Conservation (phyloP, 768 basidiomycete species). For the Mycena galericulata region DNA sequence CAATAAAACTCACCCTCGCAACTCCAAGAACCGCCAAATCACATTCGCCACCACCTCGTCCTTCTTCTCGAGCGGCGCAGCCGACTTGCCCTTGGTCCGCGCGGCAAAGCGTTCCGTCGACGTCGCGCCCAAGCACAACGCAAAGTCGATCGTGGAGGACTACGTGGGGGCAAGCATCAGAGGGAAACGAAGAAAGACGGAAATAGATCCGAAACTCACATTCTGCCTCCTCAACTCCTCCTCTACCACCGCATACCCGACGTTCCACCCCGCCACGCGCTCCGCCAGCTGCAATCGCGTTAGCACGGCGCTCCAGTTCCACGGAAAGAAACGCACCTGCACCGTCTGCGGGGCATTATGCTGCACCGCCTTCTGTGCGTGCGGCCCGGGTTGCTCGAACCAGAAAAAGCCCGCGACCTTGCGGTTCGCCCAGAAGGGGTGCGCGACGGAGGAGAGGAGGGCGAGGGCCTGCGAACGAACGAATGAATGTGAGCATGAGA, state of each 20-base stretch:
- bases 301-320: background rate
- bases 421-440: slow-evolving; percentile 84
- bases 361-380: slow-evolving; percentile 66
- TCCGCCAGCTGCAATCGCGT: slow-evolving; percentile 69
- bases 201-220: slow-evolving; percentile 63
- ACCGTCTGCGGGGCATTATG: slow-evolving; percentile 86
- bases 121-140: slow-evolving; percentile 93
- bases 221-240: slow-evolving; percentile 97
- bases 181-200: slow-evolving; percentile 23
- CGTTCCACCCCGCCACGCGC: slow-evolving; percentile 90
- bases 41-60: slow-evolving; percentile 99
- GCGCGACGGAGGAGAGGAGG: slow-evolving; percentile 82
- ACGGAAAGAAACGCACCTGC: slow-evolving; percentile 48
- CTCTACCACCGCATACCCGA: slow-evolving; percentile 86
- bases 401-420: slow-evolving; percentile 82
- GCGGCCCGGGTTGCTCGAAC: slow-evolving; percentile 71
- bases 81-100: slow-evolving; percentile 82
- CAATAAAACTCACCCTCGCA: slow-evolving; percentile 81
- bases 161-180: slow-evolving; percentile 42
- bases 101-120: slow-evolving; percentile 81
- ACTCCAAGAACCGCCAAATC: slow-evolving; percentile 97
- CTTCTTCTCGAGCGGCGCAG: slow-evolving; percentile 88
- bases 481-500: background rate
- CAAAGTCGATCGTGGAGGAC: slow-evolving; percentile 98
- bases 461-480: slow-evolving; percentile 61